Percentiles rank a stretch among this genome's conserved stretches.
phyloP scores from a whole-genome alignment of 2,329 filamentous ascomycete species.

The Phaeophleospora eucalypticola region DNA sequence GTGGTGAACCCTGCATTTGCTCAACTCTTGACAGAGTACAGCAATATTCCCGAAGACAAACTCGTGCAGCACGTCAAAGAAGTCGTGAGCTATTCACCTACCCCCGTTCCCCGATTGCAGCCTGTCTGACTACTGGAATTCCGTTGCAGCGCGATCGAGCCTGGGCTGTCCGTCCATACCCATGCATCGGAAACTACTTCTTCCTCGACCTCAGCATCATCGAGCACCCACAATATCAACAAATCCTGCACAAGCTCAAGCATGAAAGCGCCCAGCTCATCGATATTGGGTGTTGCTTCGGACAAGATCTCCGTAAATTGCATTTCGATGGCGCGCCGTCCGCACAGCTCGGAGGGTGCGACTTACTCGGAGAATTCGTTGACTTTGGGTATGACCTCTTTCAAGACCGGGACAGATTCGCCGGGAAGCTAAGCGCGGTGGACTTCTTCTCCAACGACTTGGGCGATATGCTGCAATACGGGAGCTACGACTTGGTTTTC shows the following conservation, averaged over 20 bases:
- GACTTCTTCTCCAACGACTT: too few relatives aligned
- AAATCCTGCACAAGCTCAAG: conserved; percentile 26
- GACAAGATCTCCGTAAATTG: conserved; percentile 39
- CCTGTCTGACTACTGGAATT: too few relatives aligned
- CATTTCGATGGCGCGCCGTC: conserved; percentile 35
- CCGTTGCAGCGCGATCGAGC: conserved; percentile 18
- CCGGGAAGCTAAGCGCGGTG: conserved; percentile 31
- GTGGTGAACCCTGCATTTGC: background rate
- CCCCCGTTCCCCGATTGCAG: background rate
- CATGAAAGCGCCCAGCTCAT: conserved; percentile 34
- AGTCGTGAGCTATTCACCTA: background rate
- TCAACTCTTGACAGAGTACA: conserved; percentile 1
- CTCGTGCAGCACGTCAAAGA: background rate
- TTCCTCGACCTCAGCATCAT: conserved; percentile 25
- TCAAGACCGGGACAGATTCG: conserved; percentile 31
- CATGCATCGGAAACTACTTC: conserved; percentile 19
- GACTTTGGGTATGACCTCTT: conserved; percentile 39
- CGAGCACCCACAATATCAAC: conserved; percentile 21
- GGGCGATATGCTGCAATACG: conserved; percentile 18
- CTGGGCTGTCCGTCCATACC: conserved; percentile 19
- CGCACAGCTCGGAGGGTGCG: conserved; percentile 31
- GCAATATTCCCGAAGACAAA: background rate
- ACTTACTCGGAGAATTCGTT: conserved; percentile 33
- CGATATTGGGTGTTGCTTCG: conserved; percentile 41
- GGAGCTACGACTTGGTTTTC: conserved; percentile 39